phyloP scores from a whole-genome alignment of 768 basidiomycete genomes.

The Suillus alpinus region DNA sequence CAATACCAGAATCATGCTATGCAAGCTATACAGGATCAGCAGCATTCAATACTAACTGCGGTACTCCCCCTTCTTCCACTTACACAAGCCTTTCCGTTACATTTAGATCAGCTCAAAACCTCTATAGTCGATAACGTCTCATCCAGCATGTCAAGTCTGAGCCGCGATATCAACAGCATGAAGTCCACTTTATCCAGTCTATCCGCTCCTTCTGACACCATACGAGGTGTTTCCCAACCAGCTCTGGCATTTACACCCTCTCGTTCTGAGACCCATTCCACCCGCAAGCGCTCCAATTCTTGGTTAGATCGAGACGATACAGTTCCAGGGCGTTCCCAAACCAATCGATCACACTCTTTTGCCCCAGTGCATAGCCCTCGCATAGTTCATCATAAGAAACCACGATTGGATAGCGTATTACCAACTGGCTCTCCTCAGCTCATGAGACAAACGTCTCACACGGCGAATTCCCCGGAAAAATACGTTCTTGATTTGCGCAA shows the following conservation, averaged over 20 bases:
- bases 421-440: neutral
- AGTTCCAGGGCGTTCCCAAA: neutral
- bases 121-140: constrained; percentile 17
- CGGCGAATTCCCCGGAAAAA: neutral
- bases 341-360: neutral
- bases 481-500: neutral
- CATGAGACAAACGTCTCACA: neutral
- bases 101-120: constrained; percentile 37
- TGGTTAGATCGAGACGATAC: neutral
- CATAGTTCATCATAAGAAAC: neutral
- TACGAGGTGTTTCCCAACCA: neutral
- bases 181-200: constrained; percentile 4
- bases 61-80: constrained; percentile 61
- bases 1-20: constrained; percentile 56
- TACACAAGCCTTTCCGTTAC: constrained; percentile 55
- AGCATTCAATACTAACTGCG: constrained; percentile 50
- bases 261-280: neutral
- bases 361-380: neutral
- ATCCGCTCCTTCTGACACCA: neutral
- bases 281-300: neutral
- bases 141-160: constrained; percentile 17
- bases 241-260: too few species aligned
- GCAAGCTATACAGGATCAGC: constrained; percentile 49
- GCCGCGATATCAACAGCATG: constrained; percentile 11
- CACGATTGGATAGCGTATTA: neutral